Conservation (phyloP, 768 basidiomycete species). For the Symmetrospora coprosmae region DNA sequence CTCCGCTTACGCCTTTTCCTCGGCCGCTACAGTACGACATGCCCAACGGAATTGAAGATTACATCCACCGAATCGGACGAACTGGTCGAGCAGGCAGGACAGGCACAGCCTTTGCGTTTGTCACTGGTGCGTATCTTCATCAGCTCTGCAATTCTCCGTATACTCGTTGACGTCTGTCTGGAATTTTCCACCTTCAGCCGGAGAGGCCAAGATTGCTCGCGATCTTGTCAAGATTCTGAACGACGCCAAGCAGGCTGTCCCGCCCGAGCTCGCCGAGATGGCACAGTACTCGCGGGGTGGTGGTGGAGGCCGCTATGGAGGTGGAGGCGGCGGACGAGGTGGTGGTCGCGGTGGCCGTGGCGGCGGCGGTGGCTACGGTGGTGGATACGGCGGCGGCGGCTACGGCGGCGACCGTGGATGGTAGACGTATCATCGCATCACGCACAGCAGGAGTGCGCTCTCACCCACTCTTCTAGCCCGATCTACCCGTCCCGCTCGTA, state of each 20-base stretch:
- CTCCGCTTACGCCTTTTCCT: not conserved
- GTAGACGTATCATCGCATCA: no score
- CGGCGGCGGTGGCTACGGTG: constrained; percentile 40
- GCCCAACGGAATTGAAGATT: constrained; percentile 53
- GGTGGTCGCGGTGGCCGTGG: constrained; percentile 49
- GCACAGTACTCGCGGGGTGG: constrained; percentile 25
- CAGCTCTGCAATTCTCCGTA: not conserved
- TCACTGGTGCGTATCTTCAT: not conserved
- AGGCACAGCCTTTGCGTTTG: constrained; percentile 40
- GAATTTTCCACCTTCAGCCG: constrained; percentile 17
- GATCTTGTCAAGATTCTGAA: constrained; percentile 73
- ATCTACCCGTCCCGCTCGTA: no score
- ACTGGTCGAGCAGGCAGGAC: constrained; percentile 81
- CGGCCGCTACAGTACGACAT: constrained; percentile 69
- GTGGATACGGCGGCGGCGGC: not conserved
- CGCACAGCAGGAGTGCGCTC: no score
- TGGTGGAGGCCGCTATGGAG: constrained; percentile 34
- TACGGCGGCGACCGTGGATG: not conserved
- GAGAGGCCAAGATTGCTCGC: constrained; percentile 57
- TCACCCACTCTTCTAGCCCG: no score
- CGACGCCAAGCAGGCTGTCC: constrained; percentile 73
- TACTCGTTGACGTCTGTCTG: not conserved
- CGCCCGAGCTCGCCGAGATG: constrained; percentile 63
- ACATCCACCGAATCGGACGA: constrained; percentile 79
- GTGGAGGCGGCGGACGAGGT: constrained; percentile 24